A percentile compares a stretch with the other conserved stretches of the same genome.
These are phyloP conservation scores for Talaromyces stipitatus DNA, from an alignment of 495 filamentous ascomycete species.

Conservation along the genomic window DNA sequence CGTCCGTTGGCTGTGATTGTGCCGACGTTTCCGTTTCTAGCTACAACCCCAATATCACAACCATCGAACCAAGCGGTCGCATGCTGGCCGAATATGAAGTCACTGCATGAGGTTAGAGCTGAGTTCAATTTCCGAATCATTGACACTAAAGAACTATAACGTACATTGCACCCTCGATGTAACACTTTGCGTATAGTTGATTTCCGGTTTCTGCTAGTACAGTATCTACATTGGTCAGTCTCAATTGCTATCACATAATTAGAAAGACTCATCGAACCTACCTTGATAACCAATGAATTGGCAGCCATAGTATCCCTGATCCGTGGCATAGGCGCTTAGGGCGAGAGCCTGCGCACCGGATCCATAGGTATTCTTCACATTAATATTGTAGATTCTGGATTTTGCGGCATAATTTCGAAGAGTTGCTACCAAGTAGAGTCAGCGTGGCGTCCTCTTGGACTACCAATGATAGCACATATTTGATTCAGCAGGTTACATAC, in stretches of 20 bases:
- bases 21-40: conserved; percentile 25
- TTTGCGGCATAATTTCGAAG: conserved; percentile 43
- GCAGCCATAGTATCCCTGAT: conserved; percentile 53
- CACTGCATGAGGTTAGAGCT: conserved; percentile 14
- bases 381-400: conserved; percentile 56
- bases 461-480: too few species aligned
- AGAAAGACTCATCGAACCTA: neutral
- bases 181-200: conserved; percentile 48
- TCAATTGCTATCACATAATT: neutral
- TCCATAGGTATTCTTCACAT: conserved; percentile 49
- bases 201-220: conserved; percentile 49
- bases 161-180: conserved; percentile 50
- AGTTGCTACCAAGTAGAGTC: conserved; percentile 35
- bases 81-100: conserved; percentile 61
- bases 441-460: too few species aligned
- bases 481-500: conserved; percentile 6
- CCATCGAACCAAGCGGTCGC: conserved; percentile 55
- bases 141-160: neutral
- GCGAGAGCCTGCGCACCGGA: conserved; percentile 52
- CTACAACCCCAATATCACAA: conserved; percentile 46
- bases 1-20: conserved; percentile 58
- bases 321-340: conserved; percentile 41
- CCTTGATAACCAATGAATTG: conserved; percentile 49
- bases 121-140: neutral
- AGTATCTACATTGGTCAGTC: conserved; percentile 33